Evolutionary conservation across 2,329 filamentous ascomycete species (phyloP).

Genomic region (Didymella pinodella): DNA sequence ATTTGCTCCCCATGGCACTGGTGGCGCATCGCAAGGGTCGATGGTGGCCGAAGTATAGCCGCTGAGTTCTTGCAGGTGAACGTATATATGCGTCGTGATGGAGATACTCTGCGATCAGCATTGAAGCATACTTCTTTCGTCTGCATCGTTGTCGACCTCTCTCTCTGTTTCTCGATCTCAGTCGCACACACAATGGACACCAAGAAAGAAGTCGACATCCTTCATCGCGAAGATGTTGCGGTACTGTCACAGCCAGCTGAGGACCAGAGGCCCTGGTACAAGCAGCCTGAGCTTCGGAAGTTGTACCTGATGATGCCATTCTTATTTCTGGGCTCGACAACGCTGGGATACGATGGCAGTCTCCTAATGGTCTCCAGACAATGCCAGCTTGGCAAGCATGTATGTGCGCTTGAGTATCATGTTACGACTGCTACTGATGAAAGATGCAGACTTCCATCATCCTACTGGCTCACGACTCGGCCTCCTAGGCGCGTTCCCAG

Average conservation of each 20-base stretch:
- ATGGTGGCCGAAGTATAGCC: conserved; percentile 2
- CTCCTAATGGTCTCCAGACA: conserved; percentile 32
- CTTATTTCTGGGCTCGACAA: conserved; percentile 30
- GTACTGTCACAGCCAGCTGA: conserved; percentile 15
- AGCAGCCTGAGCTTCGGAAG: conserved; percentile 29
- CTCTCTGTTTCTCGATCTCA: background rate
- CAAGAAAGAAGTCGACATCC: conserved; percentile 22
- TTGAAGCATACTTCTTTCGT: background rate
- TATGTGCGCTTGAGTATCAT: conserved; percentile 36
- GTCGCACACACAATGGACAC: conserved; percentile 10
- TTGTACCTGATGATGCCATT: conserved; percentile 33
- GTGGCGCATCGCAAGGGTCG: conserved; percentile 1
- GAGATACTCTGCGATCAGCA: conserved; percentile 5
- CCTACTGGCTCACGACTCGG: conserved; percentile 57
- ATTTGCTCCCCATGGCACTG: conserved; percentile 13
- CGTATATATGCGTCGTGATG: conserved; percentile 16
- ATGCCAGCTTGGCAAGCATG: conserved; percentile 32
- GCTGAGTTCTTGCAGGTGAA: background rate
- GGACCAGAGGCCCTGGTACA: conserved; percentile 29
- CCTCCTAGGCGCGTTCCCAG: conserved; percentile 57
- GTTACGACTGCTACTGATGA: background rate
- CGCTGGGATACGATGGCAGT: conserved; percentile 30
- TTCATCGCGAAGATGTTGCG: conserved; percentile 24
- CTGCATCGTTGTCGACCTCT: background rate
- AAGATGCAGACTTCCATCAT: conserved; percentile 46